These are phyloP conservation scores for Populus pruinosa DNA, from an alignment of 345 rosid genomes.

Conservation along the genomic window DNA sequence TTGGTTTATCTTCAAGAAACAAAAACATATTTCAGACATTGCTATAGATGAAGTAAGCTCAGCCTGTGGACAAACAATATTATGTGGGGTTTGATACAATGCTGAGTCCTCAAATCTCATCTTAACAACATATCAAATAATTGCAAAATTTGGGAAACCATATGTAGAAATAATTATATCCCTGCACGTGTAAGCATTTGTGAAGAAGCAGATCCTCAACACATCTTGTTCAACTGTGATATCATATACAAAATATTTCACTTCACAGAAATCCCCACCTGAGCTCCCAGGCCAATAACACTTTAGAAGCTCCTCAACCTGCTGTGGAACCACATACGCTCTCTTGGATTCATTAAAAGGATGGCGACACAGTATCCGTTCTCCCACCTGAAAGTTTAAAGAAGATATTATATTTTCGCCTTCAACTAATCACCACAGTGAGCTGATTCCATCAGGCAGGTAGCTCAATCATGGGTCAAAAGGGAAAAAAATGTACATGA, in stretches of 20 bases:
- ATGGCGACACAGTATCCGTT: slow-evolving; percentile 87
- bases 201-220: neutral
- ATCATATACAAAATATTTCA: neutral
- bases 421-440: neutral
- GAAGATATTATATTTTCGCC: neutral
- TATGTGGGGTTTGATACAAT: neutral
- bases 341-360: slow-evolving; percentile 95
- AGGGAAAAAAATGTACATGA: neutral
- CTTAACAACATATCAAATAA: neutral
- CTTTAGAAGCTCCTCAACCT: slow-evolving; percentile 84
- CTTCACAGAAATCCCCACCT: slow-evolving; percentile 39
- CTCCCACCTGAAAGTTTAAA: slow-evolving; percentile 56
- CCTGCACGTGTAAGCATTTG: neutral
- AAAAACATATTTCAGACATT: neutral
- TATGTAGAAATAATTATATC: neutral
- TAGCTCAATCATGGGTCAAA: neutral
- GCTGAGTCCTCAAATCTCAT: neutral
- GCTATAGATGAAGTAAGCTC: neutral
- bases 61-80: neutral
- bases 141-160: neutral
- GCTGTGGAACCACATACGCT: slow-evolving; percentile 88
- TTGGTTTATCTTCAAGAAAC: slow-evolving; percentile 43
- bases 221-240: neutral
- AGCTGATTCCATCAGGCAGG: neutral
- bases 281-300: slow-evolving; percentile 89